Evolutionary conservation across 2,329 filamentous ascomycete genomes (phyloP), one percentile per base, ranked within the genome.

Genomic region (Golovinomyces cichoracearum): DNA sequence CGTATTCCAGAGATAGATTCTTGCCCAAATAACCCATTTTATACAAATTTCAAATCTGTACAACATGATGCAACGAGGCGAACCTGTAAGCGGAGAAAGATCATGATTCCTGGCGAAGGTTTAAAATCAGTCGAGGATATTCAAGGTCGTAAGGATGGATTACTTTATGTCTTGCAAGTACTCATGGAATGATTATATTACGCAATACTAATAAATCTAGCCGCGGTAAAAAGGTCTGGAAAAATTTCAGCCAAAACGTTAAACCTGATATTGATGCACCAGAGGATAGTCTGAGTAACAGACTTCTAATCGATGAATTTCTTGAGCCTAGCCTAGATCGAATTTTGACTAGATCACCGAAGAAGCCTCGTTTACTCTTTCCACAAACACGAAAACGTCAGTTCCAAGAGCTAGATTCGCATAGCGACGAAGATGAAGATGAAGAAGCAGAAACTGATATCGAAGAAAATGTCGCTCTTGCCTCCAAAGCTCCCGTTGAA

Each of bases 171-270:
- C 12, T 88, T 88, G 80, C 85, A 70, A 71, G 80, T 77, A 17
- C n/a, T 17, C 4, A 21, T 25, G 3, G 12, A n/a, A 1, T 5
- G 33, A 12, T 15, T 37, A 26, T 26, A 3, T 38, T n/a, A 33
- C 13, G 19, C 2, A 5, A 13, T 19, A 26, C 42, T 47, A 61
- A 62, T 53, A 45, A 49, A 52, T 55, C 47, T 48, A 85, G 80
- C 68, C 83, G 83, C 57, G 83, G 83, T 60, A 83, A 80, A 67
- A 83, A 76, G 60, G 68, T 83, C 50, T 84, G 83, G 65, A 76
- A 77, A 62, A 80, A 77, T 58, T 62, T 60, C 10, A 57, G 53
- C 2, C 58, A 62, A 15, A 45, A 48, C 33, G 48, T 49, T 38
- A 49, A 50, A 10, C 48, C 44, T 19, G 50, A 53, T 26, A 47